These are phyloP conservation scores for Pythium aristosporum DNA, from an alignment of 352 stramenopile species.

Conservation along the genomic window DNA sequence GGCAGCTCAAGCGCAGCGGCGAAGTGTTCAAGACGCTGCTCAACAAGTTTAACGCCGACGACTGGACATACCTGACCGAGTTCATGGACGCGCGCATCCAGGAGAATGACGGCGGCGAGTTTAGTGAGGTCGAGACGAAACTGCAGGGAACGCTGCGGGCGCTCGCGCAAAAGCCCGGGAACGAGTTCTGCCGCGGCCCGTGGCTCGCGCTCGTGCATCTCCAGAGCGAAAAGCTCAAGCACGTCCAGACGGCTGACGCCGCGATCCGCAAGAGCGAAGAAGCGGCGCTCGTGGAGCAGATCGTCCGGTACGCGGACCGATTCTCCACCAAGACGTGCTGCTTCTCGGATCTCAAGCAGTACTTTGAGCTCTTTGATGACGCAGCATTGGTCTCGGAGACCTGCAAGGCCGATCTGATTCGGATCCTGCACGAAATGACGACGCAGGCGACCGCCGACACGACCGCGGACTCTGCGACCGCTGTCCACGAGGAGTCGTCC, in stretches of 20 bases:
- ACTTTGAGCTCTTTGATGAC: slow-evolving; percentile 42
- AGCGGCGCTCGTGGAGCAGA: slow-evolving; percentile 39
- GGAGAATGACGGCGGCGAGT: slow-evolving; percentile 25
- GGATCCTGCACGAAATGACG: slow-evolving; percentile 35
- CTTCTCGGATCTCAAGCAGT: slow-evolving; percentile 85
- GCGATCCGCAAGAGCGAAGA: slow-evolving; percentile 32
- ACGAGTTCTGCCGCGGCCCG: slow-evolving; percentile 61
- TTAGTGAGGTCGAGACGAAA: slow-evolving; percentile 28
- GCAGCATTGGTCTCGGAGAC: slow-evolving; percentile 32
- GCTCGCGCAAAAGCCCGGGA: slow-evolving; percentile 45
- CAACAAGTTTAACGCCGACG: slow-evolving; percentile 72
- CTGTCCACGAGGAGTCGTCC: slow-evolving; percentile 23
- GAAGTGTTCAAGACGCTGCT: slow-evolving; percentile 60
- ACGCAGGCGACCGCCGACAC: slow-evolving; percentile 10
- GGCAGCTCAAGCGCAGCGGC: slow-evolving; percentile 50
- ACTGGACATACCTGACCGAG: slow-evolving; percentile 79
- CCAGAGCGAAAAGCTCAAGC: slow-evolving; percentile 43
- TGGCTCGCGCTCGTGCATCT: slow-evolving; percentile 66
- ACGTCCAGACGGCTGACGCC: slow-evolving; percentile 22
- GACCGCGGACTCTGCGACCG: slow-evolving; percentile 4
- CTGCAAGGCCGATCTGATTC: slow-evolving; percentile 42
- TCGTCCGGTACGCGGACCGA: slow-evolving; percentile 58
- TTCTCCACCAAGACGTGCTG: slow-evolving; percentile 85
- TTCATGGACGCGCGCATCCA: slow-evolving; percentile 58
- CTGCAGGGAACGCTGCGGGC: slow-evolving; percentile 41